Evolutionary conservation across 345 rosid species (phyloP).

Genomic region (Boechera retrofracta): DNA sequence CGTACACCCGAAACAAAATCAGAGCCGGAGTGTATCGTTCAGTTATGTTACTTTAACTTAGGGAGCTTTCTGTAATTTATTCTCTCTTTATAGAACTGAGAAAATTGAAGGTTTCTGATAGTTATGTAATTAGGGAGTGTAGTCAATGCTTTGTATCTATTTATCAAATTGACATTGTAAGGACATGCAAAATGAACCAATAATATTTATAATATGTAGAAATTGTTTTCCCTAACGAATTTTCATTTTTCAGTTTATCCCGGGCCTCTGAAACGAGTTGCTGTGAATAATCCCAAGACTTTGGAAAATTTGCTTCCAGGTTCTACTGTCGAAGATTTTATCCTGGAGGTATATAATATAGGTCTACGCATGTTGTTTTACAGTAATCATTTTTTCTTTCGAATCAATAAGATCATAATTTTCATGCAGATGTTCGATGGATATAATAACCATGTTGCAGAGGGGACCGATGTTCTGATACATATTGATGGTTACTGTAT

Average conservation of each 20-base stretch:
- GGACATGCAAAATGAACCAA: constrained; percentile 1
- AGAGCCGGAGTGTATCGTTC: not conserved
- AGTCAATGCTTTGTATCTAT: constrained; percentile 14
- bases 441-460: constrained; percentile 54
- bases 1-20: not conserved
- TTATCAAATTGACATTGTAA: not conserved
- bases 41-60: not conserved
- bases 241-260: constrained; percentile 55
- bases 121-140: constrained; percentile 10
- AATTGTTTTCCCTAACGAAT: not conserved
- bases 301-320: constrained; percentile 55
- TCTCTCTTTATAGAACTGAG: not conserved
- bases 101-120: constrained; percentile 2
- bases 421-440: constrained; percentile 61
- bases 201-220: not conserved
- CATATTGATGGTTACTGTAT: constrained; percentile 54
- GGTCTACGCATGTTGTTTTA: not conserved
- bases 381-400: constrained; percentile 18
- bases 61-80: not conserved
- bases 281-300: constrained; percentile 34
- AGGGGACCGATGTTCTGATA: constrained; percentile 54
- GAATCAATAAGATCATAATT: constrained; percentile 14
- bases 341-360: constrained; percentile 58
- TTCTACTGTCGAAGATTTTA: constrained; percentile 50
- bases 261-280: constrained; percentile 49